Evolutionary conservation across 2,329 filamentous ascomycete genomes (phyloP).

Genomic region (Epichloe aotearoae): DNA sequence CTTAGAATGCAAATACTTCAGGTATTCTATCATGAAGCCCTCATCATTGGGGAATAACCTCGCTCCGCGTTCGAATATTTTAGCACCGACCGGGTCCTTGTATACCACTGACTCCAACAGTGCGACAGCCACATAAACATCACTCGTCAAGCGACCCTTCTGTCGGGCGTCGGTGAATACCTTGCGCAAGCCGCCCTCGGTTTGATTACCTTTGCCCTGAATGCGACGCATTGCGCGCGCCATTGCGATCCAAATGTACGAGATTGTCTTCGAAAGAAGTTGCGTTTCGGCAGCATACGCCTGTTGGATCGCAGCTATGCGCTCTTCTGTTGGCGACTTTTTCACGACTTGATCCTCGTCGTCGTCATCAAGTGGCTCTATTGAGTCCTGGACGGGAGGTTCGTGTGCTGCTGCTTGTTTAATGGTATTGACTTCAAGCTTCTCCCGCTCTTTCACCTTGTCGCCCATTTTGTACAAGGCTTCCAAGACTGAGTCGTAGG

Average conservation of each 20-base stretch:
- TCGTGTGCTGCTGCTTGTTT: slow-evolving; percentile 35
- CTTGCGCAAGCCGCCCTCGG: slow-evolving; percentile 67
- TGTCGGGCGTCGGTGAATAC: slow-evolving; percentile 83
- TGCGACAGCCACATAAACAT: slow-evolving; percentile 88
- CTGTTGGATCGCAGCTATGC: slow-evolving; percentile 47
- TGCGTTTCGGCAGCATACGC: slow-evolving; percentile 61
- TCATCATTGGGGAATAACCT: slow-evolving; percentile 92
- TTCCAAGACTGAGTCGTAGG: slow-evolving; percentile 71
- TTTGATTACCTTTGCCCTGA: slow-evolving; percentile 61
- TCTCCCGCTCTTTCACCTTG: slow-evolving; percentile 53
- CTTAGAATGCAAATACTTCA: slow-evolving; percentile 85
- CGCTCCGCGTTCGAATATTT: slow-evolving; percentile 90
- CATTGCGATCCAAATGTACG: slow-evolving; percentile 87
- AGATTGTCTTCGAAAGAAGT: slow-evolving; percentile 70
- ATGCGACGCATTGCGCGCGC: slow-evolving; percentile 90
- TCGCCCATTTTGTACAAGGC: slow-evolving; percentile 79
- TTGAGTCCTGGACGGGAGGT: slow-evolving; percentile 23
- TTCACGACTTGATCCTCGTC: slow-evolving; percentile 28
- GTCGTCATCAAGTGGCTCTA: slow-evolving; percentile 36
- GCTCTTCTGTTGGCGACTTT: slow-evolving; percentile 49
- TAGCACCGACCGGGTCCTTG: slow-evolving; percentile 80
- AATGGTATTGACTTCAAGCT: slow-evolving; percentile 41
- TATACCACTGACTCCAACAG: slow-evolving; percentile 93
- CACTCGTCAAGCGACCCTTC: slow-evolving; percentile 77
- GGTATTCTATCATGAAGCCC: slow-evolving; percentile 83